Base-by-base conservation (phyloP, 1,284 basidiomycete species). In the Exobasidium rhododendri region DNA sequence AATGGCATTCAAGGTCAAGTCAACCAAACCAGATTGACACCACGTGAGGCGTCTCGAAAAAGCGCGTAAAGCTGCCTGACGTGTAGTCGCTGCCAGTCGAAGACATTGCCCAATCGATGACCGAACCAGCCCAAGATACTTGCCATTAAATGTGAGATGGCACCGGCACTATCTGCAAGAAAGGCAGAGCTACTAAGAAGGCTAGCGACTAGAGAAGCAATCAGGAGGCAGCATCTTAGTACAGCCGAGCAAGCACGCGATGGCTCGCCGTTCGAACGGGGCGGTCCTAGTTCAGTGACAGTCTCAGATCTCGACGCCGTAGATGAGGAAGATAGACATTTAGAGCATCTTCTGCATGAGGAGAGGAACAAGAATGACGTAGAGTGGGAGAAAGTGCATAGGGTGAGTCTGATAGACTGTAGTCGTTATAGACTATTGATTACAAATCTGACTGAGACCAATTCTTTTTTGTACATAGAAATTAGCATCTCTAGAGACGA, bases 121-220 rank as follows among this genome's bases (percentile, higher is more conserved):
- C n/a, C n/a, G n/a, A n/a, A n/a, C n/a, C n/a, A n/a, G n/a, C n/a
- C n/a, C n/a, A n/a, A n/a, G n/a, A n/a, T n/a, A n/a, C n/a, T n/a
- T n/a, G n/a, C n/a, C n/a, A n/a, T n/a, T n/a, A n/a, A n/a, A n/a
- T n/a, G n/a, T n/a, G n/a, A n/a, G n/a, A 40, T 40, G 35, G 35
- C 35, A 40, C 7, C 35, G 35, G 35, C 35, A 10, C 17, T 40
- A 40, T 40, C 35, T 40, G 35, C n/a, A 50, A 50, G 24, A 26
- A 20, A 50, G 47, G 13, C 28, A 26, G 47, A 50, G 4, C 14
- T 50, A 6, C 47, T 50, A 4, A 5, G 47, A 50, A 50, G 47
- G 47, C 47, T 50, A 50, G 47, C 47, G 13, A 28, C 47, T 14
- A 20, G 24, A 50, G 47, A 50, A 26, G 47, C 47, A 50, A 28